Evolutionary conservation across 1,139 yeast genomes (phyloP), one percentile per base, ranked within the genome.

Genomic region (Blastobotrys ciferrii): DNA sequence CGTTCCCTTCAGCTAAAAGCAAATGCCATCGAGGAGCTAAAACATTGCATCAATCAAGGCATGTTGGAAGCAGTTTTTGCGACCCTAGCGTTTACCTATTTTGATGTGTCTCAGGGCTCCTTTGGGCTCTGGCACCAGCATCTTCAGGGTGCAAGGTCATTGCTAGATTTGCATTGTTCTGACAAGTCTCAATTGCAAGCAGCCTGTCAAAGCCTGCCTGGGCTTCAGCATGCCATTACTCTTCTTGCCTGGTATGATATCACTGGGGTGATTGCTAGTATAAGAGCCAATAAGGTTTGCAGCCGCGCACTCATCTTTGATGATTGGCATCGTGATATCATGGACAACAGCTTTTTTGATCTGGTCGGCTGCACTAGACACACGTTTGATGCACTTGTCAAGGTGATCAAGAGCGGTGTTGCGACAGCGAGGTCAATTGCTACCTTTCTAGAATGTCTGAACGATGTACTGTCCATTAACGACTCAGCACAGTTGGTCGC

Each of bases 171-270:
- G 11, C 57, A 57, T 42, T 57, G 60, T 35, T 39, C 49, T 6
- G 45, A 50, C 43, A 42, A 47, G 31, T 23, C 39, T 5, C 43
- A 48, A 30, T 50, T 57, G 20, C 18, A 41, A 32, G 44, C 23
- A 4, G 48, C 52, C 6, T 47, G 46, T 17, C 32, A 43, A 18
- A 40, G 42, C n/a, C 50, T 51, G 5, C 61, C 61, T 1, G 60
- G 60, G 2, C 48, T 57, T 2, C 49, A 49, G n/a, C 54, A 55
- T 18, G 60, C 60, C 2, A 47, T 57, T 5, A 54, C 61, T 11
- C 47, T 57, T 20, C 45, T 57, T 14, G 48, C 51, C 19, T 57
- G 60, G 59, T 56, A 57, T 44, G 61, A 57, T 35, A 56, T 57
- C 4, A 57, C 51, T 14, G 60, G 59, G 1, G 58, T 53, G 2